These are phyloP conservation scores for Cunninghamia lanceolata DNA, from an alignment of 75 land plant species.

Conservation along the genomic window DNA sequence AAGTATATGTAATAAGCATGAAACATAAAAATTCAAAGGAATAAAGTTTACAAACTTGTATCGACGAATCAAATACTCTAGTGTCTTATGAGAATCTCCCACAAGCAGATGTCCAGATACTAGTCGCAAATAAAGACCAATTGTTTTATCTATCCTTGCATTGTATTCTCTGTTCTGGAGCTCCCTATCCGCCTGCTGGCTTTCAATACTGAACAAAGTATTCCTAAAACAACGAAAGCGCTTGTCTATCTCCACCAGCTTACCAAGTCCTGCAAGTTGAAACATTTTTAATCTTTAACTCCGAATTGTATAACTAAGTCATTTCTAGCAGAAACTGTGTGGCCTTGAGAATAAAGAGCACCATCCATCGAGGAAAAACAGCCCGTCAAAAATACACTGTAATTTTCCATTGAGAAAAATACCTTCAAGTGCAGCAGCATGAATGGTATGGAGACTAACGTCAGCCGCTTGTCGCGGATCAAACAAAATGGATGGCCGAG, in stretches of 20 bases:
- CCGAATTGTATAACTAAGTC: background rate
- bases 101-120: conserved; percentile 60
- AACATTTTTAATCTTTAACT: background rate
- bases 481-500: conserved; percentile 81
- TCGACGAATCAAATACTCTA: conserved; percentile 91
- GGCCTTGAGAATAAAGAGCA: background rate
- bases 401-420: background rate
- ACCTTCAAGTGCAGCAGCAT: conserved; percentile 65
- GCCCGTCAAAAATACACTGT: background rate
- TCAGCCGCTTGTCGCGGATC: conserved; percentile 82
- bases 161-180: conserved; percentile 60
- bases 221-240: conserved; percentile 50
- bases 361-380: background rate
- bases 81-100: conserved; percentile 62
- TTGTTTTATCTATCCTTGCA: conserved; percentile 51
- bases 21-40: background rate
- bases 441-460: conserved; percentile 58
- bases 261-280: conserved; percentile 56
- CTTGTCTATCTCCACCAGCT: conserved; percentile 36
- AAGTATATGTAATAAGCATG: background rate
- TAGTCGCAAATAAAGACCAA: conserved; percentile 56
- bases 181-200: conserved; percentile 68
- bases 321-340: background rate
- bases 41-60: conserved; percentile 59
- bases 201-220: conserved; percentile 67